These are phyloP conservation scores for Fusarium austroafricanum DNA, from an alignment of 2,329 filamentous ascomycete genomes.

Conservation along the genomic window DNA sequence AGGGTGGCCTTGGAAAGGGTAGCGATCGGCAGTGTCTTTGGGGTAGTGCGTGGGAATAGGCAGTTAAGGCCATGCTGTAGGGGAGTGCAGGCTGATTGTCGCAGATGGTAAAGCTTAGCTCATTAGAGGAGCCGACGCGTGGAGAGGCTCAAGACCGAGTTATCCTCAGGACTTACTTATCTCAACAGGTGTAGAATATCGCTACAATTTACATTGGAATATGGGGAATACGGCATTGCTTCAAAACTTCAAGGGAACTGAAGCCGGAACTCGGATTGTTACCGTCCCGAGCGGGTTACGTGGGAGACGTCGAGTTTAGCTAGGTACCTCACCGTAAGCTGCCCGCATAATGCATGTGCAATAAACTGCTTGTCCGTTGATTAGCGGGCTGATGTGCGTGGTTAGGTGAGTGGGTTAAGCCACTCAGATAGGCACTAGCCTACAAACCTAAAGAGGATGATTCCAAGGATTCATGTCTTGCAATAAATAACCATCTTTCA, in stretches of 20 bases:
- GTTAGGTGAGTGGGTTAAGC: neutral
- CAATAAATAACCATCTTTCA: constrained; percentile 4
- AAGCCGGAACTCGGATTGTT: neutral
- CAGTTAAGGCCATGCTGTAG: neutral
- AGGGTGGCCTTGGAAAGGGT: constrained; percentile 31
- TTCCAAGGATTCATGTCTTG: constrained; percentile 6
- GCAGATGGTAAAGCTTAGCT: constrained; percentile 32
- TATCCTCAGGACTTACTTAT: neutral
- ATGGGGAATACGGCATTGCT: neutral
- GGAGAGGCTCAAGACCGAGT: constrained; percentile 9
- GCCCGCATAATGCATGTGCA: too few species aligned
- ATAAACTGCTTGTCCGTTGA: too few species aligned
- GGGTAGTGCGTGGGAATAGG: constrained; percentile 23
- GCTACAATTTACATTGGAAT: neutral
- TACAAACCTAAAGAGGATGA: neutral
- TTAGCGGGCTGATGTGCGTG: constrained; percentile 1
- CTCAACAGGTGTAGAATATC: neutral
- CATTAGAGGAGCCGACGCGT: constrained; percentile 20
- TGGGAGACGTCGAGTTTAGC: neutral
- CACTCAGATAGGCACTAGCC: neutral
- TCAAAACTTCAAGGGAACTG: neutral
- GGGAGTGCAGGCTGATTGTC: neutral
- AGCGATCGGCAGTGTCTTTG: constrained; percentile 31
- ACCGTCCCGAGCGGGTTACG: neutral
- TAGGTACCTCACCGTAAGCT: too few species aligned